Conservation (phyloP, 176 grass and related monocot genomes). For the Aegilops speltoides region DNA sequence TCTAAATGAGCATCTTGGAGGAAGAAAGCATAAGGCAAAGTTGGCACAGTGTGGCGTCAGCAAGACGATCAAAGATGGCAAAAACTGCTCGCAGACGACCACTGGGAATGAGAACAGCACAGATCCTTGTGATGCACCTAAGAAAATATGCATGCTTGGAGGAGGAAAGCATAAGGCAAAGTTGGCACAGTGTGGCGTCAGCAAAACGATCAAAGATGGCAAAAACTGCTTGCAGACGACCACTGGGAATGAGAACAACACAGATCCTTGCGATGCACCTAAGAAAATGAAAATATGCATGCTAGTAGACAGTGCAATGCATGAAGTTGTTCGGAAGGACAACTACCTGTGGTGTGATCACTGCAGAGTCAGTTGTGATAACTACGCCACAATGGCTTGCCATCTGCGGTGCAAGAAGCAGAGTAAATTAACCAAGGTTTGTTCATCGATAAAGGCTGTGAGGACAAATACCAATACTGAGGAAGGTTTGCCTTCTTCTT, state of each 20-base stretch:
- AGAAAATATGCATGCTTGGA: conserved; percentile 31
- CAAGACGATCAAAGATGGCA: not conserved
- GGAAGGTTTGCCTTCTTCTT: not conserved
- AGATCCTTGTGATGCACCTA: not conserved
- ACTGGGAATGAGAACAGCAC: not conserved
- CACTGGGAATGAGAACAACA: not conserved
- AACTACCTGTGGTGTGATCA: conserved; percentile 34
- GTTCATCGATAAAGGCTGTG: conserved; percentile 20
- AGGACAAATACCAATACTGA: not conserved
- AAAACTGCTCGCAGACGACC: not conserved
- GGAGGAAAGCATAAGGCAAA: conserved; percentile 43
- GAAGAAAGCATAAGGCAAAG: conserved; percentile 40
- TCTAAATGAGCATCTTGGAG: conserved; percentile 31
- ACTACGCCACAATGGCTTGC: conserved; percentile 12
- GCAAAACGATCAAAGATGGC: not conserved
- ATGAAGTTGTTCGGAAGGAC: conserved; percentile 40
- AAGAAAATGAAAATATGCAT: conserved; percentile 36
- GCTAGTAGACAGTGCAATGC: conserved; percentile 34
- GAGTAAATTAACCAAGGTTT: conserved; percentile 33
- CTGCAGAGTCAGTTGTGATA: conserved; percentile 44
- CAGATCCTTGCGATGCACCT: not conserved
- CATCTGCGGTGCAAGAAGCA: conserved; percentile 54
- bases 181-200: conserved; percentile 1
- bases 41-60: not conserved
- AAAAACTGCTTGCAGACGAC: not conserved